A percentile compares a stretch with the other conserved stretches of the same genome.
Evolutionary conservation across 176 grass and related monocot species (phyloP).

Genomic region (Oryza glumipatula): DNA sequence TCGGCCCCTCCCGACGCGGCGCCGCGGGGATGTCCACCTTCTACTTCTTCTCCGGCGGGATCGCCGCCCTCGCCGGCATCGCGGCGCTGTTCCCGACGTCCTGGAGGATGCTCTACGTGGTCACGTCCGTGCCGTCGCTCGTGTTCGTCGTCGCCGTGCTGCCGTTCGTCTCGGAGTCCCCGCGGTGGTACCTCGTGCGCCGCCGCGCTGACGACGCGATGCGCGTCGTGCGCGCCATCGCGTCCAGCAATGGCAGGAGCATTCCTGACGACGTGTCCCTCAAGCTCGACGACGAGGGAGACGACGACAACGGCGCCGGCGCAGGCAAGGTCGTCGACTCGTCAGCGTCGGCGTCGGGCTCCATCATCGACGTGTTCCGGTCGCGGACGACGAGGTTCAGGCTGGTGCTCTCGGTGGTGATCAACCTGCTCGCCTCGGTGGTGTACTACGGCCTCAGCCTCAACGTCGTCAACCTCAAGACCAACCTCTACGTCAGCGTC

Average conservation of each 20-base stretch:
- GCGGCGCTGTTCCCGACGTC: slow-evolving; percentile 64
- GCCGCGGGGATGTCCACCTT: slow-evolving; percentile 73
- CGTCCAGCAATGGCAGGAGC: slow-evolving; percentile 46
- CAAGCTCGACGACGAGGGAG: slow-evolving; percentile 62
- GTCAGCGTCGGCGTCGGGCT: slow-evolving; percentile 5
- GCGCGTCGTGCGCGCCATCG: slow-evolving; percentile 55
- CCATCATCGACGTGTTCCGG: slow-evolving; percentile 76
- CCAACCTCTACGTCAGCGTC: slow-evolving; percentile 78
- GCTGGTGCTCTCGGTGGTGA: slow-evolving; percentile 57
- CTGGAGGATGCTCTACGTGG: slow-evolving; percentile 73
- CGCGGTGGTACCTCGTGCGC: slow-evolving; percentile 88
- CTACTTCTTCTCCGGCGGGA: slow-evolving; percentile 93
- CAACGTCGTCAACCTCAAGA: slow-evolving; percentile 93
- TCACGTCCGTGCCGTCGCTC: slow-evolving; percentile 73
- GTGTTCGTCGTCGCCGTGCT: slow-evolving; percentile 52
- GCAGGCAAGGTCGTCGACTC: background rate
- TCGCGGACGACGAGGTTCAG: slow-evolving; percentile 54
- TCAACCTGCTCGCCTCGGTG: slow-evolving; percentile 61
- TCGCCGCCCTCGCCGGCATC: slow-evolving; percentile 59
- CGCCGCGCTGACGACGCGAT: slow-evolving; percentile 52
- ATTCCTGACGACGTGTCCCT: slow-evolving; percentile 48
- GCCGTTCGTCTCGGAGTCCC: slow-evolving; percentile 79
- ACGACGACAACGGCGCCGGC: background rate
- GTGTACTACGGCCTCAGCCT: slow-evolving; percentile 90
- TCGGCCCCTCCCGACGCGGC: slow-evolving; percentile 59